Conservation (phyloP, 2,329 filamentous ascomycete species). For the Colletotrichum chlorophyti region DNA sequence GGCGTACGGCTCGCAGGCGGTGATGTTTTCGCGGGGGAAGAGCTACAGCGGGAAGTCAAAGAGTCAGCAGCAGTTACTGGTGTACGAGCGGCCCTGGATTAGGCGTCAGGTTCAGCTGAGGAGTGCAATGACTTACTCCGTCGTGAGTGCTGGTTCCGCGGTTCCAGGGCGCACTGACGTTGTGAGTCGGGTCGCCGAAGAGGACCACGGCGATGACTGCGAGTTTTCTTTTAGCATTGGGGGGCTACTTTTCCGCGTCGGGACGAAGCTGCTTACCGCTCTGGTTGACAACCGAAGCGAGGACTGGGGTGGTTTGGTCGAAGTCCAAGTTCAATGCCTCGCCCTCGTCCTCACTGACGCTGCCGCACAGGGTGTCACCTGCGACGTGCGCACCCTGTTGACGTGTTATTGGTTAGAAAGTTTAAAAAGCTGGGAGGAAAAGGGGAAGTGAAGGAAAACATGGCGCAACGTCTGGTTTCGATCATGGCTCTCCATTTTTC, state of each 20-base stretch:
- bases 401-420: too few species aligned
- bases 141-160: slow-evolving; percentile 43
- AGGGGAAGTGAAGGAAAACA: too few species aligned
- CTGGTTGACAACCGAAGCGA: slow-evolving; percentile 37
- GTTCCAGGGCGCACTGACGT: slow-evolving; percentile 43
- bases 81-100: neutral
- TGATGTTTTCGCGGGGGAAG: slow-evolving; percentile 43
- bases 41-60: slow-evolving; percentile 35
- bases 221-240: slow-evolving; percentile 21
- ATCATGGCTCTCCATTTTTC: too few species aligned
- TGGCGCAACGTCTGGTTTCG: too few species aligned
- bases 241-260: fast-evolving
- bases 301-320: slow-evolving; percentile 34
- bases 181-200: slow-evolving; percentile 50
- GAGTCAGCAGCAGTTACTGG: neutral
- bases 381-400: slow-evolving; percentile 49
- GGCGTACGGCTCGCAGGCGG: slow-evolving; percentile 43
- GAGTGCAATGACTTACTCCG: slow-evolving; percentile 42
- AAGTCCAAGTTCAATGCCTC: slow-evolving; percentile 18
- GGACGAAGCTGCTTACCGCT: slow-evolving; percentile 37
- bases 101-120: neutral
- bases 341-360: slow-evolving; percentile 32
- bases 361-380: slow-evolving; percentile 46
- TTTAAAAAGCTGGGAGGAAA: too few species aligned
- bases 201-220: slow-evolving; percentile 48